Evolutionary conservation across 495 filamentous ascomycete species (phyloP).

Genomic region (Achaetomiella virescens): DNA sequence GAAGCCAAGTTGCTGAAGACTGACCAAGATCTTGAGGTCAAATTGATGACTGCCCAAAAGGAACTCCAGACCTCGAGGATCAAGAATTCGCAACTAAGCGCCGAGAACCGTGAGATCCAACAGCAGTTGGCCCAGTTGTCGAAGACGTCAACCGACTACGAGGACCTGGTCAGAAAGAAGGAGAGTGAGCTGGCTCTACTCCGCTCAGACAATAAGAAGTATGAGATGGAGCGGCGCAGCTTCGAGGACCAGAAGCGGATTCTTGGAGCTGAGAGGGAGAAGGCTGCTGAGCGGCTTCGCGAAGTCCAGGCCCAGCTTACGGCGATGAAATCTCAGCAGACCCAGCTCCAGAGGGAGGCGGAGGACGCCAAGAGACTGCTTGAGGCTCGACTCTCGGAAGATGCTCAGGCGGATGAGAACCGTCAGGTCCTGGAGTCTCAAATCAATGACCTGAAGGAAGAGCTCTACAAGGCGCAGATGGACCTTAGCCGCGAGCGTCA

Average conservation of each 20-base stretch:
- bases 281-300: constrained; percentile 66
- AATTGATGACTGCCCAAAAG: constrained; percentile 73
- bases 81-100: constrained; percentile 66
- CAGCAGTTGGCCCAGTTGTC: constrained; percentile 84
- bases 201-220: constrained; percentile 72
- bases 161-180: constrained; percentile 85
- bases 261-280: constrained; percentile 70
- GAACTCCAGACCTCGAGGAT: constrained; percentile 66
- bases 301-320: constrained; percentile 84
- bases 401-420: constrained; percentile 78
- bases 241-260: constrained; percentile 69
- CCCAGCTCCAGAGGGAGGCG: constrained; percentile 78
- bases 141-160: constrained; percentile 86
- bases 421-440: constrained; percentile 83
- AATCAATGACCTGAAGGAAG: constrained; percentile 74
- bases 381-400: constrained; percentile 82
- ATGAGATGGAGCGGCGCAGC: constrained; percentile 65
- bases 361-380: constrained; percentile 81
- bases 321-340: constrained; percentile 75
- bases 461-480: constrained; percentile 77
- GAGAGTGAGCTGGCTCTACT: constrained; percentile 88
- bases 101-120: constrained; percentile 78
- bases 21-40: constrained; percentile 87
- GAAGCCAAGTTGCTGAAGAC: constrained; percentile 77
- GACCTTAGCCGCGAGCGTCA: constrained; percentile 89